A percentile compares a stretch with the other conserved stretches of the same genome.
Conservation (phyloP, 805 yeast species). For the Saturnispora silvae region DNA sequence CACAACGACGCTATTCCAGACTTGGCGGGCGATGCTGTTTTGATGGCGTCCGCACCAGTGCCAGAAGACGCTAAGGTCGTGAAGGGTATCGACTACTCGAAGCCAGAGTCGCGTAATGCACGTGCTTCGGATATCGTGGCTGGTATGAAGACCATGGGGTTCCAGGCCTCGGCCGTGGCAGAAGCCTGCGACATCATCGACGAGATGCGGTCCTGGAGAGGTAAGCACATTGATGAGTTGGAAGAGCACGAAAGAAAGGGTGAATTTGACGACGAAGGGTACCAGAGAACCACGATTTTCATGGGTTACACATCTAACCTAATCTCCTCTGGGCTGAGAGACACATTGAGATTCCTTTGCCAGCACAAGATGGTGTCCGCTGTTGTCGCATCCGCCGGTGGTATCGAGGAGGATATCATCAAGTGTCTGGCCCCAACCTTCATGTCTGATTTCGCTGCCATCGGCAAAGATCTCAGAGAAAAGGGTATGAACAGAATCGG, state of each 20-base stretch:
- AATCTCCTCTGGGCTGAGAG: slow-evolving; percentile 90
- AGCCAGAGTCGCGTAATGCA: slow-evolving; percentile 65
- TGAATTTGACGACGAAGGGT: slow-evolving; percentile 65
- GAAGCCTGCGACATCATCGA: slow-evolving; percentile 88
- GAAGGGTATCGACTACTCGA: slow-evolving; percentile 81
- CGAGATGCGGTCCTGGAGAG: slow-evolving; percentile 91
- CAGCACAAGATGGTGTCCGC: slow-evolving; percentile 93
- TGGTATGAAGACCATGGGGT: slow-evolving; percentile 92
- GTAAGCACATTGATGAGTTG: slow-evolving; percentile 56
- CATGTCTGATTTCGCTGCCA: slow-evolving; percentile 79
- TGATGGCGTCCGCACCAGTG: slow-evolving; percentile 76
- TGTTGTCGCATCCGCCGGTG: slow-evolving; percentile 96
- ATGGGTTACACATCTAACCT: slow-evolving; percentile 95
- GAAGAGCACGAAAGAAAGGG: slow-evolving; percentile 67
- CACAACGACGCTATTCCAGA: slow-evolving; percentile 39
- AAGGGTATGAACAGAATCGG: slow-evolving; percentile 98
- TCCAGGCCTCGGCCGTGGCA: slow-evolving; percentile 83
- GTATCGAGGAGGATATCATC: slow-evolving; percentile 94
- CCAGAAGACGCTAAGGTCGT: slow-evolving; percentile 74
- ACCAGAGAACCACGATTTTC: slow-evolving; percentile 80
- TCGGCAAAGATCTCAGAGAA: slow-evolving; percentile 76
- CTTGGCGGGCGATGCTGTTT: slow-evolving; percentile 82
- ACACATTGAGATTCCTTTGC: slow-evolving; percentile 77
- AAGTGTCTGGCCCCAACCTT: slow-evolving; percentile 95
- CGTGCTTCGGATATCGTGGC: slow-evolving; percentile 67